Percentiles rank a stretch among this genome's conserved stretches.
Evolutionary conservation across 1,284 basidiomycete species (phyloP).

Genomic region (Stereum hirsutum): DNA sequence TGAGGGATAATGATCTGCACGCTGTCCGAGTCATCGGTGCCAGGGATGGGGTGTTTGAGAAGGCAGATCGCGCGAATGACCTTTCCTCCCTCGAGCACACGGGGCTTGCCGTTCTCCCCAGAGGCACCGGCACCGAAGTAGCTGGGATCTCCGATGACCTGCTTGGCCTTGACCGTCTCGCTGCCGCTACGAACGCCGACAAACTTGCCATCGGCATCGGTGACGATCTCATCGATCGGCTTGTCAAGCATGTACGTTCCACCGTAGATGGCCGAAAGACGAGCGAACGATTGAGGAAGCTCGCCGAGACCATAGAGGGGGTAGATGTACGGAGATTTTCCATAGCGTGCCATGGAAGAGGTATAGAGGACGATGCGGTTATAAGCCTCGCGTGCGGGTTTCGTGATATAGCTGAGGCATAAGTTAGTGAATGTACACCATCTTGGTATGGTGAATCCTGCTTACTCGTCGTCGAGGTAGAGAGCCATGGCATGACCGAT

Average conservation of each 20-base stretch:
- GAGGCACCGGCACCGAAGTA: conserved; percentile 88
- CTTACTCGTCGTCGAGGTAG: conserved; percentile 94
- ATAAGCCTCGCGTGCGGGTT: conserved; percentile 85
- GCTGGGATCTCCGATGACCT: conserved; percentile 96
- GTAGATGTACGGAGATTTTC: conserved; percentile 99
- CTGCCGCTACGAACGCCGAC: conserved; percentile 84
- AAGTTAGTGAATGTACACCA: too few relatives aligned
- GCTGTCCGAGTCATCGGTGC: conserved; percentile 92
- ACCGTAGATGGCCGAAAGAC: conserved; percentile 96
- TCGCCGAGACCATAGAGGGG: conserved; percentile 98
- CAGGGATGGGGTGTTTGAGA: conserved; percentile 97
- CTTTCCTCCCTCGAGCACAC: conserved; percentile 89
- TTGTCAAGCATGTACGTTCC: conserved; percentile 99
- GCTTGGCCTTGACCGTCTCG: conserved; percentile 96
- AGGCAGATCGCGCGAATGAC: conserved; percentile 97
- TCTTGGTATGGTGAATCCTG: too few relatives aligned
- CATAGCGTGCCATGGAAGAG: conserved; percentile 97
- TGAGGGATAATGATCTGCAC: conserved; percentile 99
- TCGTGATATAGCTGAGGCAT: conserved; percentile 75
- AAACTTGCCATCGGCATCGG: conserved; percentile 82
- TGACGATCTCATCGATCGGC: conserved; percentile 86
- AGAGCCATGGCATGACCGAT: conserved; percentile 99
- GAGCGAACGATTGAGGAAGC: conserved; percentile 97
- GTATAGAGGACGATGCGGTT: conserved; percentile 98
- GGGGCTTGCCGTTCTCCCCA: conserved; percentile 68